Evolutionary conservation across 1,139 yeast species (phyloP), one percentile per base, ranked within the genome.

Genomic region (Scheffersomyces cryptocercus): DNA sequence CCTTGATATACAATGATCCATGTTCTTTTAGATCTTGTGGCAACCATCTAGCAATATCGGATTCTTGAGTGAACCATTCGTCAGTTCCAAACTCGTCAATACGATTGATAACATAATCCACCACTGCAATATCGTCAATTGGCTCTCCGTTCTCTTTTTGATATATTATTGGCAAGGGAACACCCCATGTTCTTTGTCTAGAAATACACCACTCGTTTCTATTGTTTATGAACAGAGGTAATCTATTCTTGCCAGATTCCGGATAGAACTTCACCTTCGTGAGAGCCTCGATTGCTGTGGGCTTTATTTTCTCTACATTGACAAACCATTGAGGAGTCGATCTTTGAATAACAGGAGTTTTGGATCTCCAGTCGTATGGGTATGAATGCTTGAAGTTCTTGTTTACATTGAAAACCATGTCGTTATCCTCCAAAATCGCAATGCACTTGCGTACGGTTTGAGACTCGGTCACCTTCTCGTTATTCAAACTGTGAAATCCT

Each of bases 251-350:
- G 1, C 98, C 98, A 5, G 79, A 66, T 38, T 76, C 79, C 0
- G 99, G 99, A 42, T 75, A 68, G 55, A 93, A 93, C 8, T 74
- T 61, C 3, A 90, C 97, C 1, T 70, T 56, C 1, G 76, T 70
- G 36, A 91, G 61, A 3, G 95, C 81, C 20, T 72, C 62, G 3
- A 81, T 59, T 0, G 98, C 90, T 8, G 68, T 56, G 0, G 69
- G 68, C 55, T 88, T 90, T 44, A 91, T 84, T 45, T 79, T 77
- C 31, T 84, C 87, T 28, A 93, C 86, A 60, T 91, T 88, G 4
- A 95, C 88, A 66, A 93, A 93, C 95, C 98, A 93, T 63, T 93
- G 99, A 0, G 97, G 95, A 0, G 99, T 93, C 0, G 99, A 85
- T 45, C 98, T 75, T 51, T 93, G 90, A 42, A 93, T 84, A n/a